These are phyloP conservation scores for Echeveria elegans DNA, from an alignment of 164 flowering plant species.

Conservation along the genomic window DNA sequence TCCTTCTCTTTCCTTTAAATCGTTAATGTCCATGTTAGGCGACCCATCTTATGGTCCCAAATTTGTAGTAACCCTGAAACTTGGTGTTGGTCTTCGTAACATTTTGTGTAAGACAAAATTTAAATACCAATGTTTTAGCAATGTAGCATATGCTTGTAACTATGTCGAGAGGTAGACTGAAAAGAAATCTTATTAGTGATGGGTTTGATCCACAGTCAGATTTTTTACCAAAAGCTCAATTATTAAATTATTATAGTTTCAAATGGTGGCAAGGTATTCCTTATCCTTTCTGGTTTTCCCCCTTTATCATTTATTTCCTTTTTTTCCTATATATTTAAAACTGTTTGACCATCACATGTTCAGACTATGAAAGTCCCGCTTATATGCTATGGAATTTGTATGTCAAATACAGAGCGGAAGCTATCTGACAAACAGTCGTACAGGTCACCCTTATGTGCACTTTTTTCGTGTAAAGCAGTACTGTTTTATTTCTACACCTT, in stretches of 20 bases:
- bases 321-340: neutral
- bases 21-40: neutral
- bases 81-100: neutral
- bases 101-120: neutral
- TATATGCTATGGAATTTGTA: neutral
- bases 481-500: neutral
- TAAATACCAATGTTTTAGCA: neutral
- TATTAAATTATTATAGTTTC: neutral
- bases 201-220: neutral
- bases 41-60: neutral
- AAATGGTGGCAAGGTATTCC: neutral
- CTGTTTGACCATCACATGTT: neutral
- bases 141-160: neutral
- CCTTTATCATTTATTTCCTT: neutral
- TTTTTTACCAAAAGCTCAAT: neutral
- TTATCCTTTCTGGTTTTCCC: neutral
- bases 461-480: neutral
- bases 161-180: neutral
- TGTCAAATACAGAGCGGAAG: neutral
- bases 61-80: neutral
- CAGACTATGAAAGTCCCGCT: neutral
- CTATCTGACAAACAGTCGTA: neutral
- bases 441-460: neutral
- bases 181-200: neutral
- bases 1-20: neutral